Conservation (phyloP, 257 asterid species). For the Asclepias syriaca region DNA sequence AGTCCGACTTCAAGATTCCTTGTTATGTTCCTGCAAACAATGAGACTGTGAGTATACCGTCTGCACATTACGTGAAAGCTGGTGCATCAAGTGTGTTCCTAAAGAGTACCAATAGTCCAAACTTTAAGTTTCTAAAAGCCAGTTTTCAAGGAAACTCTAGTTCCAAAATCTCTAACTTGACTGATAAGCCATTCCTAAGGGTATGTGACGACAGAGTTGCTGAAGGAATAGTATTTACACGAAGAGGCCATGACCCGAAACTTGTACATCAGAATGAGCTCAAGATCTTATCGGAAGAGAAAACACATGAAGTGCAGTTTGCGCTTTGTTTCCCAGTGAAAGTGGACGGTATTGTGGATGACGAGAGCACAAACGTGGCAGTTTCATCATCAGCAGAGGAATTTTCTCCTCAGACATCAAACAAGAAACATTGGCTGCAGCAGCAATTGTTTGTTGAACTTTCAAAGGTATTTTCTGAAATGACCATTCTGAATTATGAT, state of each 20-base stretch:
- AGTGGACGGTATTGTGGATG: slow-evolving; percentile 7
- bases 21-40: slow-evolving; percentile 70
- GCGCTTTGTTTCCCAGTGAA: slow-evolving; percentile 41
- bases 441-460: slow-evolving; percentile 32
- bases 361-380: slow-evolving; percentile 12
- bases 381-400: slow-evolving; percentile 6
- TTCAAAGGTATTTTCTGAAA: slow-evolving; percentile 27
- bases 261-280: slow-evolving; percentile 45
- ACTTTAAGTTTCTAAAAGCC: slow-evolving; percentile 50
- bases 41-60: slow-evolving; percentile 48
- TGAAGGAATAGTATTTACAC: slow-evolving; percentile 50
- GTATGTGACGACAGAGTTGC: slow-evolving; percentile 60
- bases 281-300: slow-evolving; percentile 24
- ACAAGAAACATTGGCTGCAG: slow-evolving; percentile 28
- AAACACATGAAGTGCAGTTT: slow-evolving; percentile 42
- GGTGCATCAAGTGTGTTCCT: slow-evolving; percentile 55
- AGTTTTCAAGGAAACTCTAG: slow-evolving; percentile 19
- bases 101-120: slow-evolving; percentile 52
- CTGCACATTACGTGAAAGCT: slow-evolving; percentile 50
- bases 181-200: slow-evolving; percentile 29
- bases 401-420: slow-evolving; percentile 14
- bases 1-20: slow-evolving; percentile 49
- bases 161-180: slow-evolving; percentile 14
- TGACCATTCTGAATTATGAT: slow-evolving; percentile 25
- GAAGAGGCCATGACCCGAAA: slow-evolving; percentile 33